These are phyloP conservation scores for Lachancea thermotolerans DNA, from an alignment of 805 yeast genomes.

Conservation along the genomic window DNA sequence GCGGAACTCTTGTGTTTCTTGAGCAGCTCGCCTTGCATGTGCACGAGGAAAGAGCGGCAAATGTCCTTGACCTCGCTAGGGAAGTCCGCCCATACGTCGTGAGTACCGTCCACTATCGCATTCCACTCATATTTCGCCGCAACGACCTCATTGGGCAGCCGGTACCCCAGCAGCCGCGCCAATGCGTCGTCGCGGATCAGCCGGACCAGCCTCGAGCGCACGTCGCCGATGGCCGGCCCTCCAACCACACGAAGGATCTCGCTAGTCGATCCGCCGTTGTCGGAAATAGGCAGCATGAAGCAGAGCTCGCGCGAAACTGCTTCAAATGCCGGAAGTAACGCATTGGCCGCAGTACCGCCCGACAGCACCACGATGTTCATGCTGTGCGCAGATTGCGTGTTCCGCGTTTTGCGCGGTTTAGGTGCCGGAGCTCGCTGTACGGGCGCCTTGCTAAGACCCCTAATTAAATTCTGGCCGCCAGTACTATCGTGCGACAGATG, in stretches of 20 bases:
- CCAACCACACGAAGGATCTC: conserved; percentile 81
- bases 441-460: too few relatives aligned
- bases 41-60: conserved; percentile 67
- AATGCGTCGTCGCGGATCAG: conserved; percentile 52
- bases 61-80: conserved; percentile 61
- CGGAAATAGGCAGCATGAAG: conserved; percentile 77
- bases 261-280: conserved; percentile 92
- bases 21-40: conserved; percentile 68
- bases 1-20: conserved; percentile 46
- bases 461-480: too few relatives aligned
- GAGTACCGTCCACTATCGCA: conserved; percentile 70
- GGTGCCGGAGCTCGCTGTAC: too few relatives aligned
- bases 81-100: conserved; percentile 56
- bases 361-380: conserved; percentile 43
- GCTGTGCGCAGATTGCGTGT: background rate
- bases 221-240: conserved; percentile 94
- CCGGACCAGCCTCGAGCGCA: conserved; percentile 72
- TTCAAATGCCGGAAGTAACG: conserved; percentile 54
- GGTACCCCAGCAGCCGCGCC: conserved; percentile 26
- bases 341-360: conserved; percentile 87
- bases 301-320: conserved; percentile 40
- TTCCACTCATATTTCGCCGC: conserved; percentile 70
- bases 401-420: background rate
- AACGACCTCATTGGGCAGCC: conserved; percentile 27
- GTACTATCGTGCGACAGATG: too few relatives aligned